These are phyloP conservation scores for Calonectria montana DNA, from an alignment of 2,329 filamentous ascomycete species.

Conservation along the genomic window DNA sequence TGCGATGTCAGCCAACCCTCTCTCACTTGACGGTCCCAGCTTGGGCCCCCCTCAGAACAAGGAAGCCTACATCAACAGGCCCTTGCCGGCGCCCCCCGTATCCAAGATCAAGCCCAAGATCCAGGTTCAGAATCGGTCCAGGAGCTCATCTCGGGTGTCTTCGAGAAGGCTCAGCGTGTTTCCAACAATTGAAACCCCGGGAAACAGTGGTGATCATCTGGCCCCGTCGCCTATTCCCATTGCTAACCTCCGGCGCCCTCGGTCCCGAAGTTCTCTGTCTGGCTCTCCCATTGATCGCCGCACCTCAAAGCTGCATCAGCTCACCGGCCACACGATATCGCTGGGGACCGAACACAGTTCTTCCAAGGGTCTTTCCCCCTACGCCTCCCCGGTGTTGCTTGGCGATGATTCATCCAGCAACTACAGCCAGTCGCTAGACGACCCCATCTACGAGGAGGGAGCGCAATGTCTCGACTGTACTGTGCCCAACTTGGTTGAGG, in stretches of 20 bases:
- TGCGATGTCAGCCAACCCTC: slow-evolving; percentile 31
- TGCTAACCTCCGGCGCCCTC: background rate
- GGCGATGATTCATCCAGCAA: slow-evolving; percentile 40
- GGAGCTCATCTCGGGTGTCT: background rate
- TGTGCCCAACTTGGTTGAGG: slow-evolving; percentile 38
- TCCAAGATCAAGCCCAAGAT: background rate
- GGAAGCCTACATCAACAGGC: slow-evolving; percentile 35
- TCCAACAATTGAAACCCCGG: background rate
- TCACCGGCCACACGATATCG: slow-evolving; percentile 55
- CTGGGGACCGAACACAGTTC: slow-evolving; percentile 33
- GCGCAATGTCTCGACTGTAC: slow-evolving; percentile 24
- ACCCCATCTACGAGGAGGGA: slow-evolving; percentile 37
- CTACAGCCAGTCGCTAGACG: slow-evolving; percentile 34
- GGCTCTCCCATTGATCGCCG: slow-evolving; percentile 35
- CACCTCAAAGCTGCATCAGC: slow-evolving; percentile 55
- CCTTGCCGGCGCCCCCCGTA: background rate
- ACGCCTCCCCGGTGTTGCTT: slow-evolving; percentile 30
- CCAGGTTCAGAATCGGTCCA: background rate
- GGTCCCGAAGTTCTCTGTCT: slow-evolving; percentile 5
- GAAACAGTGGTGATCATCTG: background rate
- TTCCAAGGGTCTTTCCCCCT: slow-evolving; percentile 28
- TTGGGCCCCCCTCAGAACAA: slow-evolving; percentile 37
- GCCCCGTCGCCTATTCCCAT: background rate
- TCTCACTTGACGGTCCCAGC: slow-evolving; percentile 32
- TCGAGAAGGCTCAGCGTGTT: background rate